Base-by-base conservation (phyloP, 148 eudicot species). In the Spergularia marina region DNA sequence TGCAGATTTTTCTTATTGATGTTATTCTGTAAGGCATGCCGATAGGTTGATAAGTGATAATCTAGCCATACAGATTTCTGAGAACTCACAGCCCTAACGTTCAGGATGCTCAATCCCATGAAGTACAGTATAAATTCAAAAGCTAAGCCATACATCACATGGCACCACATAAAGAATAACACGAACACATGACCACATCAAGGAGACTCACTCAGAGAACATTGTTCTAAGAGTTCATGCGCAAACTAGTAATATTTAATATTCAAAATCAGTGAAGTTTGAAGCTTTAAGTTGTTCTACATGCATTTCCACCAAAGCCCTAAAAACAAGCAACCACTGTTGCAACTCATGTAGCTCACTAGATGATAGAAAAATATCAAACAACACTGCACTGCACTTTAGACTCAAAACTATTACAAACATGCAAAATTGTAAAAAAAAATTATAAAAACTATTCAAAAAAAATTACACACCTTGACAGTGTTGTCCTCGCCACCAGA, bases 401-500 rank as follows among this genome's bases (percentile, higher is more conserved):
- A 69, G 18, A 69, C 51, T 51, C 53, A 30, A 70, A 9, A 17
- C 16, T 44, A 70, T 7, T 7, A 25, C 40, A 70, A 25, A 57
- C 18, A 60, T 59, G 68, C 67, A 56, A 12, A 54, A 63, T 30
- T 30, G 3, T 2, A 74, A 75, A 41, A 63, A 36, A 23, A 81
- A 68, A 12, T 64, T 30, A 30, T 30, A 30, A 30, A 30, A 30
- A 23, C 25, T 23, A 67, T 23, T 23, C 25, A 23, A 74, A 75
- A 41, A 58, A 36, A 18, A 81, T 65, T 12, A 60, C 81, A 56
- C 70, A 92, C 99, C 99, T 95, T 95, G 77, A 95, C 97, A 78
- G 89, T 89, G 78, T 92, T 92, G 86, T 95, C 99, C 87, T 95
- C 97, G 20, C 99, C 96, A 61, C 99, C 99, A 70, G 99, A 95